A percentile compares a stretch with the other conserved stretches of the same genome.
These are phyloP conservation scores for Pulveroboletus sp. DNA, from an alignment of 768 basidiomycete genomes.

Conservation along the genomic window DNA sequence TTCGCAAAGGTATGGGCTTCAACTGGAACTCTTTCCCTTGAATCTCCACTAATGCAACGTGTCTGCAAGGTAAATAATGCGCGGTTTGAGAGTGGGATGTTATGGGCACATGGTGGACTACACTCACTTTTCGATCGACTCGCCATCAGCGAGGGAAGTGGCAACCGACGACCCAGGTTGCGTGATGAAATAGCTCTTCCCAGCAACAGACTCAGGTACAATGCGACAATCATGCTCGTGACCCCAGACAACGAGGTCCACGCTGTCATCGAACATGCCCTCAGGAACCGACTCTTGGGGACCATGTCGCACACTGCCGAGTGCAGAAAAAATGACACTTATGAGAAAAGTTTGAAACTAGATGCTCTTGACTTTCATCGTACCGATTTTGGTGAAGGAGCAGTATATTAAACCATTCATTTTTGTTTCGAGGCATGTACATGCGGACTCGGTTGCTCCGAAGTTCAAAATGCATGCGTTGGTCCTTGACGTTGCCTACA, in stretches of 20 bases:
- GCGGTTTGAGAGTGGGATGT: neutral
- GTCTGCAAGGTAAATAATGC: constrained; percentile 42
- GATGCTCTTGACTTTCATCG: neutral
- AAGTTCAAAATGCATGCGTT: constrained; percentile 94
- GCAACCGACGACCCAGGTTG: constrained; percentile 96
- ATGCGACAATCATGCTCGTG: constrained; percentile 98
- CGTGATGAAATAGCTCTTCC: constrained; percentile 85
- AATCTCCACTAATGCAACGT: constrained; percentile 85
- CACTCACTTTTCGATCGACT: constrained; percentile 80
- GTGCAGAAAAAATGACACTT: neutral
- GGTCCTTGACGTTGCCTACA: constrained; percentile 94
- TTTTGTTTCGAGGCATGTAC: constrained; percentile 90
- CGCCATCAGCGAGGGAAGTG: constrained; percentile 90
- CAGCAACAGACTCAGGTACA: constrained; percentile 83
- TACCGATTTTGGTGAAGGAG: constrained; percentile 96
- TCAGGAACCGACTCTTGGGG: constrained; percentile 95
- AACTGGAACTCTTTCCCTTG: constrained; percentile 85
- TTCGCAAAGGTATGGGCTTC: constrained; percentile 80
- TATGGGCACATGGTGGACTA: neutral
- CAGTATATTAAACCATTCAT: constrained; percentile 93
- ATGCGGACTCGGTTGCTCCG: constrained; percentile 90
- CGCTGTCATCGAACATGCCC: constrained; percentile 92
- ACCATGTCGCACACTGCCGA: constrained; percentile 80
- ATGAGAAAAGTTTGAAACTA: constrained; percentile 9
- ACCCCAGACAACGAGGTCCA: constrained; percentile 95